phyloP scores from a whole-genome alignment of 1,284 basidiomycete genomes.

The Anthracocystis walkeri region DNA sequence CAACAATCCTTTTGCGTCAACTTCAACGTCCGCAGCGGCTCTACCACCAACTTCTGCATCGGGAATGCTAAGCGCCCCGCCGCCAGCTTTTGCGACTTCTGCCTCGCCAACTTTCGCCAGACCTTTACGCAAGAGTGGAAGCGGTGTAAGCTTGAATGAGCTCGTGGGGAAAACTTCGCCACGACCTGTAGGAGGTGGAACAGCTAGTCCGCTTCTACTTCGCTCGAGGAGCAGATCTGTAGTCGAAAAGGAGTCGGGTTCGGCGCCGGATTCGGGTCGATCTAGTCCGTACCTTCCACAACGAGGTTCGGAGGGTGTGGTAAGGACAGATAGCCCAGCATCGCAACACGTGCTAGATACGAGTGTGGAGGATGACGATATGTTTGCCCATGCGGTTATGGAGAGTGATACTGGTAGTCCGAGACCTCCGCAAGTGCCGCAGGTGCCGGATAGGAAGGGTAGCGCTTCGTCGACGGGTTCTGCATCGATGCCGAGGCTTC shows the following conservation, averaged over 20 bases:
- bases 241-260: not conserved
- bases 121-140: slow-evolving; percentile 25
- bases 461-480: slow-evolving; percentile 29
- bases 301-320: slow-evolving; percentile 2
- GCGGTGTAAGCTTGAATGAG: slow-evolving; percentile 37
- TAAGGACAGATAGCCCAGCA: slow-evolving; percentile 13
- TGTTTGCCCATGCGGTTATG: slow-evolving; percentile 48
- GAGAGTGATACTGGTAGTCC: slow-evolving; percentile 11
- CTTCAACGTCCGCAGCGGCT: not conserved
- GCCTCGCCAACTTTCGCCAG: slow-evolving; percentile 3
- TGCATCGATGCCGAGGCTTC: slow-evolving; percentile 19
- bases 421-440: slow-evolving; percentile 15
- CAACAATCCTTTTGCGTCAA: slow-evolving; percentile 24
- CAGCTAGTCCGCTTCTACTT: not conserved
- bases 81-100: slow-evolving; percentile 3
- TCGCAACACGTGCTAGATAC: slow-evolving; percentile 33
- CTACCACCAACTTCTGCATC: slow-evolving; percentile 23
- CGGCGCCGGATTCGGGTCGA: slow-evolving; percentile 21
- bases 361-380: slow-evolving; percentile 24
- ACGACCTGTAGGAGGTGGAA: not conserved
- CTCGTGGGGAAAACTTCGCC: slow-evolving; percentile 29
- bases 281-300: slow-evolving; percentile 10
- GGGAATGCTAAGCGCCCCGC: slow-evolving; percentile 28
- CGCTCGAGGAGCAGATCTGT: slow-evolving; percentile 20
- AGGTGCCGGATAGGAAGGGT: slow-evolving; percentile 21